Evolutionary conservation across 2,329 filamentous ascomycete species (phyloP), one percentile per base, ranked within the genome.

Genomic region (Sporothrix globosa): DNA sequence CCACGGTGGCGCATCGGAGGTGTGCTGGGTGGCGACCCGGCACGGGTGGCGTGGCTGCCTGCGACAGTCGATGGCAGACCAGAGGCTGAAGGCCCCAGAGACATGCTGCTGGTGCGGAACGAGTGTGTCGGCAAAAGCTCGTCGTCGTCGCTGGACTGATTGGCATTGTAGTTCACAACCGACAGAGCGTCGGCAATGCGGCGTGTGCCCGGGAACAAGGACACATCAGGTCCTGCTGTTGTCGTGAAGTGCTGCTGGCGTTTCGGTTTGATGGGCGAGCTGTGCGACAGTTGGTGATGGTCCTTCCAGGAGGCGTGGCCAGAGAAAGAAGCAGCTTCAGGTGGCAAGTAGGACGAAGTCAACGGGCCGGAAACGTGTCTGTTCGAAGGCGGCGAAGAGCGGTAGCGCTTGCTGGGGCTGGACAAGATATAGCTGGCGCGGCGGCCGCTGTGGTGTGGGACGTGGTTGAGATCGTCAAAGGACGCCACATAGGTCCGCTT

Each of bases 11-110:
- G 85, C 84, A 87, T 87, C 39, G 91, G 91, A n/a, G 92, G 92
- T 65, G 93, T 96, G 71, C 90, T 88, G 50, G 93, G 93, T 50
- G 93, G 93, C 14, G 94, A 97, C 92, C 92, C 61, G 85, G 87
- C 68, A 89, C 82, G 76, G 2, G 56, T 34, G 19, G 69, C 30
- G n/a, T 68, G 73, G 30, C 68, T 88, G 85, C 60, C 44, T 41
- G 53, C 19, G 24, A 56, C 63, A 1, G 65, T 34, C 19, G 70
- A 58, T 4, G 69, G 65, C 4, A 70, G 50, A 4, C 68, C 63
- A 7, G 66, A 17, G 1, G 68, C 27, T 2, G 70, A 39, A 6
- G 69, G 48, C 7, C 70, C 69, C n/a, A 73, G 44, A 9, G 73
- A 68, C 68, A 71, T 70, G 70, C 53, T 72, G 72, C 85, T 87